These are phyloP conservation scores for Phytophthora tentaculata DNA, from an alignment of 352 stramenopile species.

Conservation along the genomic window DNA sequence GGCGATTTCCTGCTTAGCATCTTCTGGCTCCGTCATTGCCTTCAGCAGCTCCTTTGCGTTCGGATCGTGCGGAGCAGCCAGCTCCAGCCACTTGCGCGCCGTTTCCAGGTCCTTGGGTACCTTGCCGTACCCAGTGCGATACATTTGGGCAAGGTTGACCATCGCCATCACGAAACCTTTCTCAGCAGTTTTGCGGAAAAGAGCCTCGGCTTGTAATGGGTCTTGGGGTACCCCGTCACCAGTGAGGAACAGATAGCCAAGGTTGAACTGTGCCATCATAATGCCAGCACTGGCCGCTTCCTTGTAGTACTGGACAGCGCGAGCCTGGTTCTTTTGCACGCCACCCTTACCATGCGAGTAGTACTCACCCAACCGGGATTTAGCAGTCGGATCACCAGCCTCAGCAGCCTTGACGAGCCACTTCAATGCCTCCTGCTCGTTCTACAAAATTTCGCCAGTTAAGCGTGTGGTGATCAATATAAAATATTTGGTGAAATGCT, in stretches of 20 bases:
- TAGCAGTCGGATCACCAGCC: conserved; percentile 74
- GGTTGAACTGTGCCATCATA: conserved; percentile 77
- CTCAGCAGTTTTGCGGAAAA: conserved; percentile 77
- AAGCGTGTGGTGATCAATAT: background rate
- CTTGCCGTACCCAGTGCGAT: conserved; percentile 67
- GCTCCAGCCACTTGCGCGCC: conserved; percentile 77
- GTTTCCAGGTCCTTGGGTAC: conserved; percentile 70
- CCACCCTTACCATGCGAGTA: conserved; percentile 69
- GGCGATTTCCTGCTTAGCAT: conserved; percentile 8
- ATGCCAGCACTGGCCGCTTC: conserved; percentile 68
- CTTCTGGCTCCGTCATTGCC: conserved; percentile 31
- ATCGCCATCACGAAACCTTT: conserved; percentile 89
- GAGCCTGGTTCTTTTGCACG: conserved; percentile 54
- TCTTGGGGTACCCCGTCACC: conserved; percentile 68
- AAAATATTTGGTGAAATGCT: background rate
- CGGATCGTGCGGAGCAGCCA: conserved; percentile 73
- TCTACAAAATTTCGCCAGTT: conserved; percentile 39
- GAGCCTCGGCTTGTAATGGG: conserved; percentile 65
- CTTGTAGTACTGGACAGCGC: conserved; percentile 73
- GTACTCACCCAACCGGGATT: conserved; percentile 73
- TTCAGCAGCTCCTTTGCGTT: conserved; percentile 83
- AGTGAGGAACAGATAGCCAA: conserved; percentile 74
- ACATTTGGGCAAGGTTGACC: conserved; percentile 89
- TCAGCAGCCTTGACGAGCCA: conserved; percentile 83
- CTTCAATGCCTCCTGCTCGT: conserved; percentile 67